phyloP scores from a whole-genome alignment of 140 eudicot genomes.

The Flaveria floridana region DNA sequence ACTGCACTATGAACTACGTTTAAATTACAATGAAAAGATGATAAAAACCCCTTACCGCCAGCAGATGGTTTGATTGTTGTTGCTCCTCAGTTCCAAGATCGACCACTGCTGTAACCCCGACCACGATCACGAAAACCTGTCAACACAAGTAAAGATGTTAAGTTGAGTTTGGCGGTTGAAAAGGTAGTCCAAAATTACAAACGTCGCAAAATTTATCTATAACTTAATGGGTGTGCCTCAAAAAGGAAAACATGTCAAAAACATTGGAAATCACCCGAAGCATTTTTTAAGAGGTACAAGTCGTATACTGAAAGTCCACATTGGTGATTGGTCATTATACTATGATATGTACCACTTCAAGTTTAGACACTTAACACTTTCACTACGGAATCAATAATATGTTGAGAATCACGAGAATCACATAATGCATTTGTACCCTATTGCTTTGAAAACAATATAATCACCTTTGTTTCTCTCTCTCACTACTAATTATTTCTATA shows the following conservation, averaged over 20 bases:
- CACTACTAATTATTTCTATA: no score
- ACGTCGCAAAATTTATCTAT: background rate
- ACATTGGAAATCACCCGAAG: background rate
- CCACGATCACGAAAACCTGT: conserved; percentile 83
- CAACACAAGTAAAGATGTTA: background rate
- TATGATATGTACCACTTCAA: background rate
- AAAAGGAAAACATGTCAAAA: background rate
- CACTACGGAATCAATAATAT: no score
- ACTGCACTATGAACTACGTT: conserved; percentile 9
- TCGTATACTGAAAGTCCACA: background rate
- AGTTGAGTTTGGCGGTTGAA: background rate
- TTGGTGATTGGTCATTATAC: background rate
- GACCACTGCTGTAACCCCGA: conserved; percentile 67
- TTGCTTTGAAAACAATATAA: no score
- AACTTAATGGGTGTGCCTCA: background rate
- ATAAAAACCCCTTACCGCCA: background rate
- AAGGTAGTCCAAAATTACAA: background rate
- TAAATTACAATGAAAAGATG: conserved; percentile 1
- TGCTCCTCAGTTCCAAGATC: conserved; percentile 62
- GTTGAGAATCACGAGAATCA: background rate
- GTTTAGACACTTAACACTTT: background rate
- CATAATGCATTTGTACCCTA: no score
- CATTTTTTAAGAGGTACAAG: background rate
- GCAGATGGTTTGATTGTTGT: background rate
- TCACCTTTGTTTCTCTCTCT: no score